Conservation (phyloP, 2,329 filamentous ascomycete genomes). For the Didymella sp. region DNA sequence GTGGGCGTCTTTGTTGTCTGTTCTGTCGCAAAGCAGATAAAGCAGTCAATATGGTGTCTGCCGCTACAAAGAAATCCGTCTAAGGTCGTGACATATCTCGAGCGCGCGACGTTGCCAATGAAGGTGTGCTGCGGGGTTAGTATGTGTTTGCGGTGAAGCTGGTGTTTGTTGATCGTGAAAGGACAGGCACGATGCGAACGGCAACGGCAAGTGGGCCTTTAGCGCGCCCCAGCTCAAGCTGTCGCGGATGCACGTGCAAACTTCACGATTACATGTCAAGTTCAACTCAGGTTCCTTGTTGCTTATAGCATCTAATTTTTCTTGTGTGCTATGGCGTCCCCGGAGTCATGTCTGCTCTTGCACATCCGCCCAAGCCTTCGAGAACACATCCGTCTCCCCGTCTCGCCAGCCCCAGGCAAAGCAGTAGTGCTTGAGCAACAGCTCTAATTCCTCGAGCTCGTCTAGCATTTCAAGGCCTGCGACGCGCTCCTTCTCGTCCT, state of each 20-base stretch:
- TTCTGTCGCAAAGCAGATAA: constrained; percentile 8
- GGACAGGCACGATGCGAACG: constrained; percentile 16
- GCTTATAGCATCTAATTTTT: neutral
- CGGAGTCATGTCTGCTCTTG: constrained; percentile 23
- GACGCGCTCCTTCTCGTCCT: constrained; percentile 78
- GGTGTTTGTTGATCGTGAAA: constrained; percentile 16
- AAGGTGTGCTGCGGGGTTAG: neutral
- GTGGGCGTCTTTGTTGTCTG: constrained; percentile 29
- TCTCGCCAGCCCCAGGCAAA: constrained; percentile 86
- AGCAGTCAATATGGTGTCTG: neutral
- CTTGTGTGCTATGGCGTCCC: neutral
- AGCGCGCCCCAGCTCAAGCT: constrained; percentile 8
- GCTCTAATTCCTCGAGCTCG: constrained; percentile 91
- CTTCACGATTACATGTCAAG: neutral
- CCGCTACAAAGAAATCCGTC: neutral
- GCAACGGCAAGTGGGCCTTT: constrained; percentile 16
- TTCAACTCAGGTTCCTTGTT: neutral
- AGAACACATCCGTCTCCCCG: constrained; percentile 42
- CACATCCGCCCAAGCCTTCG: constrained; percentile 43
- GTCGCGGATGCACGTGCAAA: constrained; percentile 12
- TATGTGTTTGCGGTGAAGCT: constrained; percentile 4
- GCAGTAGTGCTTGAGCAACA: constrained; percentile 88
- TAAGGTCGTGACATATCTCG: constrained; percentile 7
- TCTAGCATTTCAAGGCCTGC: constrained; percentile 85
- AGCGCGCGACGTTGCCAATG: neutral